Conservation (phyloP, 805 yeast genomes). For the Suhomyces sp. region DNA sequence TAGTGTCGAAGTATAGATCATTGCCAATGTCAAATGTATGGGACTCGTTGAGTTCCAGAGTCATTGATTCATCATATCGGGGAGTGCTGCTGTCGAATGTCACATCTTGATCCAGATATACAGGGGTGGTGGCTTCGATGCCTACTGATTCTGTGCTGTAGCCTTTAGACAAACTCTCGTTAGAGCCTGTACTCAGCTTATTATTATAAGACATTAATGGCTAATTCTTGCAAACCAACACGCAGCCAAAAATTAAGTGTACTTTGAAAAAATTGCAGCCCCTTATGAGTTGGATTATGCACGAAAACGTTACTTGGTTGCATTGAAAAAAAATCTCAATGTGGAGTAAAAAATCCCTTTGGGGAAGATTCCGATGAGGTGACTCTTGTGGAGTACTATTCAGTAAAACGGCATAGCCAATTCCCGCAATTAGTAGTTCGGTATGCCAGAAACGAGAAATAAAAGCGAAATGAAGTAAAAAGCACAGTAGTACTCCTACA, state of each 20-base stretch:
- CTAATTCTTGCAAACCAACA: not conserved
- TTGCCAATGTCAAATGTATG: slow-evolving; percentile 10
- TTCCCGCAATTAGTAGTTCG: not conserved
- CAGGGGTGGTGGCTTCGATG: not conserved
- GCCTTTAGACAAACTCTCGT: not conserved
- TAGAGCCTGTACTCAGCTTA: not conserved
- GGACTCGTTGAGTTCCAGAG: not conserved
- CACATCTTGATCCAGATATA: slow-evolving; percentile 1
- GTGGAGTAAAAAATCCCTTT: not conserved
- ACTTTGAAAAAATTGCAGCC: not conserved
- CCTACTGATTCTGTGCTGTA: not conserved
- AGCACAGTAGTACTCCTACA: not conserved
- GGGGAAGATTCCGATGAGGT: not conserved
- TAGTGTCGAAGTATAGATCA: slow-evolving; percentile 28
- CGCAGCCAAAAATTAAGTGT: not conserved
- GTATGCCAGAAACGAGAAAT: not conserved
- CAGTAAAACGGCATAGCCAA: not conserved
- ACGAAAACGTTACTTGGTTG: not conserved
- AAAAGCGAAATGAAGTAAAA: not conserved
- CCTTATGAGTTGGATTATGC: not conserved
- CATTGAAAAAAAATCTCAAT: not conserved
- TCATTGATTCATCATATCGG: not conserved
- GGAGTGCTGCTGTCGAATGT: not conserved
- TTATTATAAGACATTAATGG: not conserved
- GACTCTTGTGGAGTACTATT: not conserved